phyloP scores from a whole-genome alignment of 495 filamentous ascomycete species.

The Tuber umbilicatum region DNA sequence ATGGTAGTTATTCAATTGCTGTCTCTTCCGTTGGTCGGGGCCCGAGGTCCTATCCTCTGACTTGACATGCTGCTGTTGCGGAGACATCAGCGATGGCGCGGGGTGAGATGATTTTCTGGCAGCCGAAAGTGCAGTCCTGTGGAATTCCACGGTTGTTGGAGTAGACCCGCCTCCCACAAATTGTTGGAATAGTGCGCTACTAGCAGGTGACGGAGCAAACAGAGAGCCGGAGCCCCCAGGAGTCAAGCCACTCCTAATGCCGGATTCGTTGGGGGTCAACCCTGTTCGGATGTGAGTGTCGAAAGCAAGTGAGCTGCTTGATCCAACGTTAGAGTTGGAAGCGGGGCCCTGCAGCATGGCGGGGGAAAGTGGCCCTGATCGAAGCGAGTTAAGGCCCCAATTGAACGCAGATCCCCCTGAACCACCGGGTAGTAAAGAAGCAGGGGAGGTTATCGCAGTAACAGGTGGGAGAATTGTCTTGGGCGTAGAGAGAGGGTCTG shows the following conservation, averaged over 20 bases:
- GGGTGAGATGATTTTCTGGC: constrained; percentile 49
- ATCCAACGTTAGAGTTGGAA: constrained; percentile 64
- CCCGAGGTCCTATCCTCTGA: constrained; percentile 55
- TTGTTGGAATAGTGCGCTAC: constrained; percentile 69
- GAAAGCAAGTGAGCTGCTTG: constrained; percentile 46
- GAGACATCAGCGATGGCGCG: constrained; percentile 49
- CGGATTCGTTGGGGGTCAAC: constrained; percentile 96
- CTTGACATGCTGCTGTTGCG: constrained; percentile 45
- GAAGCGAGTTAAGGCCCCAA: constrained; percentile 77
- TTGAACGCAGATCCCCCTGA: constrained; percentile 56
- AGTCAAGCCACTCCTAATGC: constrained; percentile 81
- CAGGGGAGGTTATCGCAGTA: constrained; percentile 84
- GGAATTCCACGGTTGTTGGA: constrained; percentile 86
- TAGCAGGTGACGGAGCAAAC: constrained; percentile 88
- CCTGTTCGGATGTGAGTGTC: constrained; percentile 71
- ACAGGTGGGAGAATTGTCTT: constrained; percentile 87
- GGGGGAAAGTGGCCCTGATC: constrained; percentile 89
- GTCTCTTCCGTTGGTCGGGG: constrained; percentile 47
- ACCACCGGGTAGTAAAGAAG: constrained; percentile 65
- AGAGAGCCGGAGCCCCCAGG: constrained; percentile 95
- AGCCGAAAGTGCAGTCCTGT: constrained; percentile 82
- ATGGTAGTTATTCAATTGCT: constrained; percentile 35
- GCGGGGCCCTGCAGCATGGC: constrained; percentile 92
- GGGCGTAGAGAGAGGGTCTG: constrained; percentile 70
- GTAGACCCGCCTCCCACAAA: constrained; percentile 77